Base-by-base conservation (phyloP, 1,139 yeast species). In the Pichia sp. region DNA sequence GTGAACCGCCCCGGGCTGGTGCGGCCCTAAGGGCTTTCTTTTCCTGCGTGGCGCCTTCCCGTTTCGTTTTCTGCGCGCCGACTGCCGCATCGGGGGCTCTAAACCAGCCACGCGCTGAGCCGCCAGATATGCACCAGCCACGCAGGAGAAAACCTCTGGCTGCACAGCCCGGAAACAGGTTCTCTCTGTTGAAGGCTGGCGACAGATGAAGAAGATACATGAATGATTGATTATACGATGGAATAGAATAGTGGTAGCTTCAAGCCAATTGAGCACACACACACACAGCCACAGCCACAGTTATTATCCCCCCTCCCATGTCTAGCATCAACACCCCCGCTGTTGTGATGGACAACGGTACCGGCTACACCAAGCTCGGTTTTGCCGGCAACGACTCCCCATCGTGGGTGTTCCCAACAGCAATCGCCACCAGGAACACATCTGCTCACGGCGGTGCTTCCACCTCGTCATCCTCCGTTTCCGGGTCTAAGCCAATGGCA, bases 331-430 rank as follows among this genome's bases (percentile, higher is more conserved):
- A 81, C 50, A 73, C 80, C 47, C 96, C 96, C 38, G 96, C 96
- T 48, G 91, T 88, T 69, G 95, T 88, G 64, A 88, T 88, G 96
- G 60, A 52, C 72, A 84, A 84, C 60, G 99, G 99, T 72, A 91
- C 99, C 52, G 99, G 99, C 50, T 72, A 89, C 56, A 91, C 98
- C 59, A 91, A 91, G 62, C 74, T 91, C 50, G 99, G 99, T 22
- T 91, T 89, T 67, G 98, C 99, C 53, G 99, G 99, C 42, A 91
- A 91, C 61, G 98, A 91, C 65, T 76, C 96, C 14, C 99, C 99
- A 28, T 88, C 96, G 8, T 93, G 84, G 72, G 86, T 91, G 36
- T 86, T 91, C 59, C 99, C 99, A 38, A 91, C 99, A 1, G 97
- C 96, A 11, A 93, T 91, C 63, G 91, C 98, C 32, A 89, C 97